Evolutionary conservation across 805 yeast species (phyloP), one percentile per base, ranked within the genome.

Genomic region (Debaryomyces maramus): DNA sequence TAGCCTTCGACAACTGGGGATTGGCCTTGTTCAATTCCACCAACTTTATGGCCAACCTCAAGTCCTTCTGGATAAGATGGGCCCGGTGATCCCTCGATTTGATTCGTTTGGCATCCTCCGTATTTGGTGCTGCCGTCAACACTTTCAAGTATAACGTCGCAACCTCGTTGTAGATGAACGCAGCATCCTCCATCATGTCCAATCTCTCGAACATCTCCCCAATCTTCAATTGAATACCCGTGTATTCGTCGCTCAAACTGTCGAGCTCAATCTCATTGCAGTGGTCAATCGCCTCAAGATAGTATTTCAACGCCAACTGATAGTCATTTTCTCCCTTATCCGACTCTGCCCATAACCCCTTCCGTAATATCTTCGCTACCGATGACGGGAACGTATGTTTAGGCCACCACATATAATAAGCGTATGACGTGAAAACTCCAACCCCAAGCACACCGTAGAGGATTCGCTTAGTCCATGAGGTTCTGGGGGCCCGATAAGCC

Each of bases 161-260:
- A 35, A 87, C 65, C 51, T 85, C 91, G 41, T 78, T 68, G 60
- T 87, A 89, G 6, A 87, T 63, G 46, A 72, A 70, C 26, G 77
- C 70, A 0, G 96, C 95, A 38, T 83, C 85, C 10, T 77, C 77
- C 22, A 55, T 48, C 79, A 77, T 72, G 15, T 71, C 73, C 50
- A 88, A 60, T 29, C 82, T 71, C 53, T 88, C 96, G 56, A 80
- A 86, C 88, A 88, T 84, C 53, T 89, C 96, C 8, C 85, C 95
- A 24, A 88, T 68, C 53, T 90, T 88, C 58, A 91, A 70, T 54
- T 90, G 95, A 38, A 91, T 78, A 0, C 97, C 97, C 0, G 97
- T 90, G 59, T 86, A 90, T 53, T 86, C 91, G 53, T 88, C 93
- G 41, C 80, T 71, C 22, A 85, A 51, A 8, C 74, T 75, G 45